Percentiles rank a stretch among this genome's conserved stretches.
Evolutionary conservation across 23 red algal genomes (phyloP).

Genomic region (Gracilaria vermiculophylla): DNA sequence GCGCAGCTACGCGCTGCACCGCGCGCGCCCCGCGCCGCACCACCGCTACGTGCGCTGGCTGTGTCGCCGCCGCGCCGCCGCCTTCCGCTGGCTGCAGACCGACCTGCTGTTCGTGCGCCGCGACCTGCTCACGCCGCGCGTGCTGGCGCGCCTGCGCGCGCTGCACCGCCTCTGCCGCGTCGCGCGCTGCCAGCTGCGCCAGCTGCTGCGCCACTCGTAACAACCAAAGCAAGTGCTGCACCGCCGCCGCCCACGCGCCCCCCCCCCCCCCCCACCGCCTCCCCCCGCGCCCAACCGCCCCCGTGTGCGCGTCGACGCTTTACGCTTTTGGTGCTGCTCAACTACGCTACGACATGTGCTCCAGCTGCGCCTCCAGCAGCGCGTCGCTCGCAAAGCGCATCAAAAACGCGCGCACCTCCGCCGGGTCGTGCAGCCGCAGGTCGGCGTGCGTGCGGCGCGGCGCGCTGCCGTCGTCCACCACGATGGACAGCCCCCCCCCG

Average conservation of each 20-base stretch:
- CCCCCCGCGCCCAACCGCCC: no score
- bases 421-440: conserved; percentile 49
- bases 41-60: conserved; percentile 25
- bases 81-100: conserved; percentile 42
- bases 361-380: no score
- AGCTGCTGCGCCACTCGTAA: neutral
- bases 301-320: no score
- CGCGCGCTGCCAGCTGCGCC: neutral
- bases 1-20: neutral
- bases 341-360: no score
- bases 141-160: neutral
- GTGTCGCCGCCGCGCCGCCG: neutral
- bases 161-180: neutral
- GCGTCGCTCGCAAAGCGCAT: conserved; percentile 39
- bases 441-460: conserved; percentile 46
- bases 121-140: neutral
- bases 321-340: no score
- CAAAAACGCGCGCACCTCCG: conserved; percentile 65
- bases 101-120: conserved; percentile 32
- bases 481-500: conserved; percentile 49
- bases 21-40: neutral
- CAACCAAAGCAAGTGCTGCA: no score
- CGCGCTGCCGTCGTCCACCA: conserved; percentile 16
- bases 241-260: no score
- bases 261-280: no score